These are phyloP conservation scores for Cercospora janseana DNA, from an alignment of 2,329 filamentous ascomycete genomes.

Conservation along the genomic window DNA sequence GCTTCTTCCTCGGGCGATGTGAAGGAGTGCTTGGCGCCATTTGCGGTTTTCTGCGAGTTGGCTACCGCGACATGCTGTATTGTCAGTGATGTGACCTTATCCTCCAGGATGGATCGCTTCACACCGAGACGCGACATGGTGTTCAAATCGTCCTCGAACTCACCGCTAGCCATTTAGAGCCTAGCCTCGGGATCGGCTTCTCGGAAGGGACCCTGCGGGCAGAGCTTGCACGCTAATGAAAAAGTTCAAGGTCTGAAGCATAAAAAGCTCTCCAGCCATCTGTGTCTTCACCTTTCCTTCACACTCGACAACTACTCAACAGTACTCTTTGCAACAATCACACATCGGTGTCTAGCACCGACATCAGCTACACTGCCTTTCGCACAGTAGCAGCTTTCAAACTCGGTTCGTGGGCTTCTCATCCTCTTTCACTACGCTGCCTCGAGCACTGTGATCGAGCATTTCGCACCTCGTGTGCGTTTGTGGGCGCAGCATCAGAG, in stretches of 20 bases:
- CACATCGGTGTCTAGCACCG: slow-evolving; percentile 16
- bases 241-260: slow-evolving; percentile 6
- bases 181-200: neutral
- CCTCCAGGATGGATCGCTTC: neutral
- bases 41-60: slow-evolving; percentile 1
- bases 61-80: slow-evolving; percentile 19
- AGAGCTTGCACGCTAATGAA: slow-evolving; percentile 4
- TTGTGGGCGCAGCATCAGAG: slow-evolving; percentile 28
- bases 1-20: slow-evolving; percentile 43
- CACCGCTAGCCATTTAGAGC: neutral
- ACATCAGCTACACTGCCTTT: slow-evolving; percentile 3
- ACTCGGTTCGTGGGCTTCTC: slow-evolving; percentile 33
- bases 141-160: slow-evolving; percentile 5
- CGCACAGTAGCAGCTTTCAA: slow-evolving; percentile 3
- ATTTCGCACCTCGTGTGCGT: slow-evolving; percentile 25
- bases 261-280: slow-evolving; percentile 10
- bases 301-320: neutral
- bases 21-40: slow-evolving; percentile 34
- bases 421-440: slow-evolving; percentile 29
- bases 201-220: neutral
- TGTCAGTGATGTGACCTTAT: neutral
- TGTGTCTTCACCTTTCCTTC: neutral
- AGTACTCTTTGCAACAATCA: neutral
- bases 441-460: slow-evolving; percentile 29
- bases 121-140: slow-evolving; percentile 1